Percentiles rank a stretch among this genome's conserved stretches.
These are phyloP conservation scores for Sporobolomyces pararoseus DNA, from an alignment of 768 basidiomycete species.

Conservation along the genomic window DNA sequence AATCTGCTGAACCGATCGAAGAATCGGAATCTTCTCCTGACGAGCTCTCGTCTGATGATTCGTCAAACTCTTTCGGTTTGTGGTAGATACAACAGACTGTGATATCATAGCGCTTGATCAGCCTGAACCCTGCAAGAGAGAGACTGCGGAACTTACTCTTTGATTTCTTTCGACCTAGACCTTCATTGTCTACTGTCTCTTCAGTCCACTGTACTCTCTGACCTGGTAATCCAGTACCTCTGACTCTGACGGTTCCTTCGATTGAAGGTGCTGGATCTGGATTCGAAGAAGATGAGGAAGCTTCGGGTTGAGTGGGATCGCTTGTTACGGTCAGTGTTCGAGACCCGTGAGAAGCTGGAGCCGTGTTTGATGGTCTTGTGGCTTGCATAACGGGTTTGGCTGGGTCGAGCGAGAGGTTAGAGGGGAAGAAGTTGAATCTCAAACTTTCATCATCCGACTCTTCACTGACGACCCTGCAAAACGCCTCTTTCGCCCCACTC, in stretches of 20 bases:
- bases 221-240: conserved; percentile 3
- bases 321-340: conserved; percentile 12
- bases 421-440: not conserved
- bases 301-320: not conserved
- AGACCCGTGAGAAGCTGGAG: not conserved
- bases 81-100: conserved; percentile 43
- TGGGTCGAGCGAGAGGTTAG: not conserved
- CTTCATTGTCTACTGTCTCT: conserved; percentile 85
- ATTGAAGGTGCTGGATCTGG: not conserved
- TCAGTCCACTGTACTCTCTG: conserved; percentile 74
- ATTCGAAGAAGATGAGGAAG: not conserved
- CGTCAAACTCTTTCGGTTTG: conserved; percentile 39
- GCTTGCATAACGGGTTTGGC: not conserved
- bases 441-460: not conserved
- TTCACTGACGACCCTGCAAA: not conserved
- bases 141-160: conserved; percentile 63
- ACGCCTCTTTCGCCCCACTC: too few relatives aligned
- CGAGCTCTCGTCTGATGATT: conserved; percentile 33
- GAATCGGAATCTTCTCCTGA: conserved; percentile 5
- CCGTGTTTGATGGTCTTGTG: not conserved
- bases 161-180: conserved; percentile 79
- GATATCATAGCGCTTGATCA: too few relatives aligned
- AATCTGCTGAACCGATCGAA: conserved; percentile 15
- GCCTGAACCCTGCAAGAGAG: not conserved
- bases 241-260: conserved; percentile 13